phyloP scores from a whole-genome alignment of 805 yeast genomes.

The Starmerella lactis-condensi region DNA sequence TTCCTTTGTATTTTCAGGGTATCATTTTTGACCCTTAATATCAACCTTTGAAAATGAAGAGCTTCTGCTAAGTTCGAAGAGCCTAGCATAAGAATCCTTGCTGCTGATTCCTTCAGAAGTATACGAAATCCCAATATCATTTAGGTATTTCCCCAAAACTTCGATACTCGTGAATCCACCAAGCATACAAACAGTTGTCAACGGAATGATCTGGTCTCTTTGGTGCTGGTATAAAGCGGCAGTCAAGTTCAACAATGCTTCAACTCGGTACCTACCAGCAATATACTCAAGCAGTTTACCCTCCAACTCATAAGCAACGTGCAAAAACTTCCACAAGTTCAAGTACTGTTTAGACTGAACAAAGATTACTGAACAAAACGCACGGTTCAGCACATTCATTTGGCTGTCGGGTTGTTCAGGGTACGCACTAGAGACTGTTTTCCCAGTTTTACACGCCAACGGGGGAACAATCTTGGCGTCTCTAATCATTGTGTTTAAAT shows the following conservation, averaged over 20 bases:
- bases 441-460: no score
- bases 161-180: slow-evolving; percentile 1
- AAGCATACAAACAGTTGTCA: neutral
- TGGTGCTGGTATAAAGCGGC: slow-evolving; percentile 4
- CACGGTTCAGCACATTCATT: slow-evolving; percentile 5
- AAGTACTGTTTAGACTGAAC: neutral
- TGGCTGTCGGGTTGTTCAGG: neutral
- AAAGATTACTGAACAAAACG: slow-evolving; percentile 2
- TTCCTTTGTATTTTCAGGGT: neutral
- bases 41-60: slow-evolving; percentile 36
- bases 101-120: neutral
- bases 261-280: slow-evolving; percentile 3
- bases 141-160: slow-evolving; percentile 1
- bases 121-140: slow-evolving; percentile 2
- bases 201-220: slow-evolving; percentile 7
- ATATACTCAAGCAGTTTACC: slow-evolving; percentile 3
- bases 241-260: slow-evolving; percentile 4
- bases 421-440: no score
- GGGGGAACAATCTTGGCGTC: no score
- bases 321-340: neutral
- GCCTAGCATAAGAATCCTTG: slow-evolving; percentile 1
- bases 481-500: slow-evolving; percentile 3
- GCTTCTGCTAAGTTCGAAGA: neutral
- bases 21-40: slow-evolving; percentile 62
- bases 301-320: slow-evolving; percentile 7